Evolutionary conservation across 345 rosid species (phyloP).

Genomic region (Pistacia atlantica): DNA sequence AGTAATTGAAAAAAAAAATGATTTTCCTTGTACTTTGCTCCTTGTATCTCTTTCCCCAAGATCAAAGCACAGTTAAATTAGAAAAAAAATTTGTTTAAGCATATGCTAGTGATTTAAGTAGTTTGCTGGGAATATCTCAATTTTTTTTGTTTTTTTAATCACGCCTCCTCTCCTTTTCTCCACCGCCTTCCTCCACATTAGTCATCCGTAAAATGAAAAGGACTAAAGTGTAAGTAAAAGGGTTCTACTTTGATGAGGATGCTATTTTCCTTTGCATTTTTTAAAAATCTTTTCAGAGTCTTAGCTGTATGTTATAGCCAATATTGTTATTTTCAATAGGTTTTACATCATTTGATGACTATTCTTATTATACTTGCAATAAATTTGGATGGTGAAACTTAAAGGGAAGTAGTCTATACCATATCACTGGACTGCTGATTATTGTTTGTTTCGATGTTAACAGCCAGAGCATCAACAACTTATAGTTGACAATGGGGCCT

Average conservation of each 20-base stretch:
- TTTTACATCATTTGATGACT: slow-evolving; percentile 4
- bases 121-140: not conserved
- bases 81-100: not conserved
- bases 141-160: not conserved
- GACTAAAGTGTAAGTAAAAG: not conserved
- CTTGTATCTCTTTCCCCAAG: not conserved
- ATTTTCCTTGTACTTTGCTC: not conserved
- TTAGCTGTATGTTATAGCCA: not conserved
- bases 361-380: not conserved
- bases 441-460: slow-evolving; percentile 31
- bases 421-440: slow-evolving; percentile 14
- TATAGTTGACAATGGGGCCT: slow-evolving; percentile 91
- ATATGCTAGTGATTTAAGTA: not conserved
- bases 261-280: not conserved
- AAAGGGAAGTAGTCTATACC: not conserved
- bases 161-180: not conserved
- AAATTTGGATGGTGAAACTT: not conserved
- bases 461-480: slow-evolving; percentile 99
- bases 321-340: not conserved
- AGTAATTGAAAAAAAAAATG: too few species aligned
- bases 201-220: not conserved
- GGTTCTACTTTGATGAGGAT: not conserved
- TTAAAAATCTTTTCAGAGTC: not conserved
- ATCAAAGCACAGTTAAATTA: not conserved
- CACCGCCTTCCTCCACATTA: not conserved